Percentiles rank a stretch among this genome's conserved stretches.
Evolutionary conservation across 1,284 basidiomycete genomes (phyloP).

Genomic region (Sporisorium reilianum): DNA sequence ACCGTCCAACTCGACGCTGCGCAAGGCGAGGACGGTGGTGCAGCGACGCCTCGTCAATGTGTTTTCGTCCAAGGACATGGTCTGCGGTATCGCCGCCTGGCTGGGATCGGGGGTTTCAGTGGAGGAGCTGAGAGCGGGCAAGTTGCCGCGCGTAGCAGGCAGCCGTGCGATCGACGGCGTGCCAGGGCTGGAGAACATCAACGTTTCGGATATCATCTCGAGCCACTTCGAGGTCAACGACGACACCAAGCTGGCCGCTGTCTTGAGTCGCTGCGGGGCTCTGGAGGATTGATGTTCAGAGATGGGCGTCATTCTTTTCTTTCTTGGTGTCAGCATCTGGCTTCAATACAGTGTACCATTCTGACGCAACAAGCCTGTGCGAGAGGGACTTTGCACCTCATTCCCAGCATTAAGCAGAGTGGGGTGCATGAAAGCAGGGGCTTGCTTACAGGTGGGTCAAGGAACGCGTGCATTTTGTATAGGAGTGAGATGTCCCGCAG

Average conservation of each 20-base stretch:
- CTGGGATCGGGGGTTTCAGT: slow-evolving; percentile 68
- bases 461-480: slow-evolving; percentile 29
- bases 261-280: slow-evolving; percentile 45
- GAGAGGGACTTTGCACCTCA: neutral
- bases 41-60: slow-evolving; percentile 73
- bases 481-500: slow-evolving; percentile 16
- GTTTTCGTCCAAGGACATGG: slow-evolving; percentile 71
- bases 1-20: slow-evolving; percentile 71
- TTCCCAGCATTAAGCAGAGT: neutral
- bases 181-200: slow-evolving; percentile 59
- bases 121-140: slow-evolving; percentile 71
- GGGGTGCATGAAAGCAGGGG: neutral
- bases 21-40: slow-evolving; percentile 70
- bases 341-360: neutral
- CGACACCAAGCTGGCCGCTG: slow-evolving; percentile 19
- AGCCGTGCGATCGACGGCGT: slow-evolving; percentile 47
- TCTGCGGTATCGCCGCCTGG: slow-evolving; percentile 73
- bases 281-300: slow-evolving; percentile 28
- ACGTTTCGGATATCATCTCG: slow-evolving; percentile 56
- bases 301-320: too few species aligned
- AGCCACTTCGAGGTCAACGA: slow-evolving; percentile 60
- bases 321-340: neutral
- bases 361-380: neutral
- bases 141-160: slow-evolving; percentile 51
- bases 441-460: neutral